Conservation (phyloP, 2,329 filamentous ascomycete genomes). For the Chaetomium sp. region DNA sequence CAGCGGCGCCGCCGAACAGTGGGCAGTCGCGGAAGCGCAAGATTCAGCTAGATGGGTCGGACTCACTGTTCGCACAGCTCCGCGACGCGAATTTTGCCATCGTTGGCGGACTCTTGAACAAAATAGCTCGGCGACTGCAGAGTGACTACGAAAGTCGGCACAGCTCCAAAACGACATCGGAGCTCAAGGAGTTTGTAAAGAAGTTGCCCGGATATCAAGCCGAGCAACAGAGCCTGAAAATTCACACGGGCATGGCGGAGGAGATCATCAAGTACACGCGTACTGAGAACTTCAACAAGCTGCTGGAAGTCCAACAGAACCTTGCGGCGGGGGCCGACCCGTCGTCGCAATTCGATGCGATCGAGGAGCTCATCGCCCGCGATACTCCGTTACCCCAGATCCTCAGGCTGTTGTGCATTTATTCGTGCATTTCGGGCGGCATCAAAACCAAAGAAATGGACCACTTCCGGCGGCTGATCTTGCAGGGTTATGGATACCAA, state of each 20-base stretch:
- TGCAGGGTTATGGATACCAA: constrained; percentile 94
- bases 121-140: constrained; percentile 83
- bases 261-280: constrained; percentile 93
- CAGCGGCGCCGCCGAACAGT: constrained; percentile 48
- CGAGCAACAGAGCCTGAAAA: constrained; percentile 88
- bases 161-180: constrained; percentile 81
- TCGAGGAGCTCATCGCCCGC: constrained; percentile 92
- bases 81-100: constrained; percentile 95
- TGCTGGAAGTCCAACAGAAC: constrained; percentile 94
- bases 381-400: constrained; percentile 80
- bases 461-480: constrained; percentile 79
- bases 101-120: constrained; percentile 85
- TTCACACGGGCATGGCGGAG: constrained; percentile 89
- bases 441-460: constrained; percentile 89
- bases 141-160: constrained; percentile 86
- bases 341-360: constrained; percentile 82
- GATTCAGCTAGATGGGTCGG: constrained; percentile 83
- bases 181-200: constrained; percentile 92
- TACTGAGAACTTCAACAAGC: constrained; percentile 82
- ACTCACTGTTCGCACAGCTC: constrained; percentile 84
- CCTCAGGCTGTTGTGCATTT: constrained; percentile 82
- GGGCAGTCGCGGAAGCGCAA: constrained; percentile 75
- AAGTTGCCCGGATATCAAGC: constrained; percentile 90
- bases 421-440: constrained; percentile 86
- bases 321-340: constrained; percentile 88